A percentile compares a stretch with the other conserved stretches of the same genome.
Conservation (phyloP, 208 protist species). For the Leishmania turanica region DNA sequence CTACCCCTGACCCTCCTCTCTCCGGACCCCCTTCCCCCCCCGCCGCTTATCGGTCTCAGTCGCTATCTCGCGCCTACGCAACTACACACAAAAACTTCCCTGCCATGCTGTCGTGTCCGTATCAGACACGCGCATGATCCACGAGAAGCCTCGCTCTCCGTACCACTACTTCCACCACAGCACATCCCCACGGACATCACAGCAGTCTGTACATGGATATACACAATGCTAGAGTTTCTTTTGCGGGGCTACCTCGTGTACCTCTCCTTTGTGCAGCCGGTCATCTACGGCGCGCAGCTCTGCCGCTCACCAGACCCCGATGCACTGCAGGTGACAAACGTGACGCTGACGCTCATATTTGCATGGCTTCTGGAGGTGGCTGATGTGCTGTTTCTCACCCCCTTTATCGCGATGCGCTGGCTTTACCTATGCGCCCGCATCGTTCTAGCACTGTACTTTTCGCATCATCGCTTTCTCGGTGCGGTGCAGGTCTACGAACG, state of each 20-base stretch:
- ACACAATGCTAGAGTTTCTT: constrained; percentile 23
- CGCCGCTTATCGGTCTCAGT: background rate
- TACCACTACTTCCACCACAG: background rate
- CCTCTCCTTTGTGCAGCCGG: constrained; percentile 66
- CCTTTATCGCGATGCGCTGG: constrained; percentile 59
- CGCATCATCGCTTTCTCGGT: constrained; percentile 63
- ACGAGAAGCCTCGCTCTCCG: background rate
- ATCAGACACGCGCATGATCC: background rate
- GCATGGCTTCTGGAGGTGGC: constrained; percentile 60
- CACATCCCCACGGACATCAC: background rate
- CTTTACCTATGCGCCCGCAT: constrained; percentile 63
- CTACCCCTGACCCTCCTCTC: background rate
- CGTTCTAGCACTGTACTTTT: constrained; percentile 59
- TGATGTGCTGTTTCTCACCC: constrained; percentile 58
- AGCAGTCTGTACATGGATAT: background rate
- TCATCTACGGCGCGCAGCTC: constrained; percentile 64
- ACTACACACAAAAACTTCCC: background rate
- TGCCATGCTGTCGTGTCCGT: background rate
- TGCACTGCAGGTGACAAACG: constrained; percentile 60
- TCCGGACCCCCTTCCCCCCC: background rate
- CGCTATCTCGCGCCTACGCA: background rate
- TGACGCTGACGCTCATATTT: constrained; percentile 74
- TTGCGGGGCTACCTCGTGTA: constrained; percentile 54
- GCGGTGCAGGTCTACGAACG: constrained; percentile 54
- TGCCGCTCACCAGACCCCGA: constrained; percentile 44